A percentile compares a stretch with the other conserved stretches of the same genome.
These are phyloP conservation scores for Pythium volutum DNA, from an alignment of 352 stramenopile genomes.

Conservation along the genomic window DNA sequence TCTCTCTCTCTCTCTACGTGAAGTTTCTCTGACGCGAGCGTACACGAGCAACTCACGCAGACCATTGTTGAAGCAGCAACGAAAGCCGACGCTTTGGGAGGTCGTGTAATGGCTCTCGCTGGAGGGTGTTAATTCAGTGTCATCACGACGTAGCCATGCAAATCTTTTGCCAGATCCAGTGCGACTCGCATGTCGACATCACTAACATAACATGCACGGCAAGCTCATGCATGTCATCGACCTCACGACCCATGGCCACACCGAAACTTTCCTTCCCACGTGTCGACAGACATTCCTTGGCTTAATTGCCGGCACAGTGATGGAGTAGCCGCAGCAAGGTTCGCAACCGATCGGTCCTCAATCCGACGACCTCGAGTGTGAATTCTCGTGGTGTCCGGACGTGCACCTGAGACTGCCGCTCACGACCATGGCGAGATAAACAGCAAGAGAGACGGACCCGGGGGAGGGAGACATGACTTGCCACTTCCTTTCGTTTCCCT, in stretches of 20 bases:
- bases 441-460: too few species aligned
- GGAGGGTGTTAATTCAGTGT: slow-evolving; percentile 41
- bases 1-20: too few species aligned
- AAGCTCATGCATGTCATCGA: slow-evolving; percentile 30
- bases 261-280: slow-evolving; percentile 10
- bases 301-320: slow-evolving; percentile 7
- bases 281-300: slow-evolving; percentile 24
- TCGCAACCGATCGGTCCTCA: slow-evolving; percentile 12
- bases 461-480: too few species aligned
- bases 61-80: too few species aligned
- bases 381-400: slow-evolving; percentile 40
- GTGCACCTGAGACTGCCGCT: slow-evolving; percentile 32
- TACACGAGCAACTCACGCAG: slow-evolving; percentile 30
- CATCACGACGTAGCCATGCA: slow-evolving; percentile 31
- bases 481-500: too few species aligned
- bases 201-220: slow-evolving; percentile 28
- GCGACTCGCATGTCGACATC: slow-evolving; percentile 32
- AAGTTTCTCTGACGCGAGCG: too few species aligned
- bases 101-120: slow-evolving; percentile 26
- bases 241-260: slow-evolving; percentile 14
- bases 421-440: slow-evolving; percentile 23
- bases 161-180: slow-evolving; percentile 37
- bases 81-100: too few species aligned
- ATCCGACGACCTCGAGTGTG: slow-evolving; percentile 37
- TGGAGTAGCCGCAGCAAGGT: slow-evolving; percentile 23